Percentiles rank a stretch among this genome's conserved stretches.
Evolutionary conservation across 2,329 filamentous ascomycete genomes (phyloP).

Genomic region (Aspergillus niger): DNA sequence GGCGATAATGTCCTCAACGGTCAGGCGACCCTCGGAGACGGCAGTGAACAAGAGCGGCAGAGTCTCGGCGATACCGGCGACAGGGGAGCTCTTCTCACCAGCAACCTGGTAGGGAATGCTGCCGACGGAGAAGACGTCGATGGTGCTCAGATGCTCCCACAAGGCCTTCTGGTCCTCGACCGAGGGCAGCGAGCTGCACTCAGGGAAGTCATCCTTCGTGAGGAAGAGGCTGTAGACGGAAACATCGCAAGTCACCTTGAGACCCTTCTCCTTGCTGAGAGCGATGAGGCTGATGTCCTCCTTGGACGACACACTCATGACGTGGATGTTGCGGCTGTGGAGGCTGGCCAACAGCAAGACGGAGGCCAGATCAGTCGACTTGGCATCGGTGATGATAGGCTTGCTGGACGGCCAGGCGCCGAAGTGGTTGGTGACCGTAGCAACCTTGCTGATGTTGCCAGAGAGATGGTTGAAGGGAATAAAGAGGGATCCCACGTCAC

Average conservation of each 20-base stretch:
- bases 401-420: conserved; percentile 75
- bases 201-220: conserved; percentile 68
- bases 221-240: conserved; percentile 79
- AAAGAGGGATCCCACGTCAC: conserved; percentile 77
- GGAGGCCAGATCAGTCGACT: conserved; percentile 77
- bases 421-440: conserved; percentile 76
- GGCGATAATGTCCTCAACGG: conserved; percentile 70
- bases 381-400: conserved; percentile 79
- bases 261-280: conserved; percentile 76
- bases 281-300: conserved; percentile 77
- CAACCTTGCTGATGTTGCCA: conserved; percentile 81
- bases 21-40: conserved; percentile 71
- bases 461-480: conserved; percentile 80
- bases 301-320: conserved; percentile 77
- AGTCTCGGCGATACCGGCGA: conserved; percentile 70
- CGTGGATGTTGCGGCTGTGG: conserved; percentile 75
- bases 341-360: conserved; percentile 76
- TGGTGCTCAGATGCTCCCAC: conserved; percentile 71
- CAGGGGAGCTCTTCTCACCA: conserved; percentile 58
- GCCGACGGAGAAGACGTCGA: conserved; percentile 78
- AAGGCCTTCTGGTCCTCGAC: conserved; percentile 71
- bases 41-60: conserved; percentile 75
- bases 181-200: conserved; percentile 64
- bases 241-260: conserved; percentile 80
- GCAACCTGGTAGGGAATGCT: conserved; percentile 77